phyloP scores from a whole-genome alignment of 2,329 filamentous ascomycete species.

The Aspergillus aculeatinus region DNA sequence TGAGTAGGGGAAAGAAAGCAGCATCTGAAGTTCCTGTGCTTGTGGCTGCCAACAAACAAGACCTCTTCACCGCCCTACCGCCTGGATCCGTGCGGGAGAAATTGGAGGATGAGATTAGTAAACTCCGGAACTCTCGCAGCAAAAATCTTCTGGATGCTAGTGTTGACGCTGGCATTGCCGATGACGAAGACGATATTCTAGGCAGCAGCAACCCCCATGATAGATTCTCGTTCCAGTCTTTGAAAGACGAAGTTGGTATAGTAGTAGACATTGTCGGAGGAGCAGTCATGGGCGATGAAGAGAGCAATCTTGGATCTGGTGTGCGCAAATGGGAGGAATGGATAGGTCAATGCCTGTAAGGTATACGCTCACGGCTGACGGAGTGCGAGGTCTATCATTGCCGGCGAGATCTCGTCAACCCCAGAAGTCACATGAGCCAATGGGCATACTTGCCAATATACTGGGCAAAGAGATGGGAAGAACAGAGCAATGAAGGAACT shows the following conservation, averaged over 20 bases:
- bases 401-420: background rate
- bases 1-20: constrained; percentile 54
- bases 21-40: constrained; percentile 69
- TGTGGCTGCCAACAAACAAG: constrained; percentile 90
- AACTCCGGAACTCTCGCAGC: constrained; percentile 72
- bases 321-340: constrained; percentile 87
- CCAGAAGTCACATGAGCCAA: background rate
- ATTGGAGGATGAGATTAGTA: constrained; percentile 77
- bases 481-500: too few relatives aligned
- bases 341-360: constrained; percentile 72
- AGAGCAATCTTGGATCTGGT: constrained; percentile 59
- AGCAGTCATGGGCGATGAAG: constrained; percentile 57
- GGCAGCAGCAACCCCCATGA: constrained; percentile 77
- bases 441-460: background rate
- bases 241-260: constrained; percentile 76
- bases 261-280: constrained; percentile 76
- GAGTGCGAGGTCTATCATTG: background rate
- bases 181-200: constrained; percentile 77
- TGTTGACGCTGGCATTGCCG: constrained; percentile 55
- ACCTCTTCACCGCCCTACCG: constrained; percentile 90
- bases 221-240: constrained; percentile 74
- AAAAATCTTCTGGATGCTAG: constrained; percentile 82
- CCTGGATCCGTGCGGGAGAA: constrained; percentile 69
- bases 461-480: too few relatives aligned
- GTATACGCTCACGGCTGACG: too few relatives aligned